Percentiles rank a stretch among this genome's conserved stretches.
Evolutionary conservation across 441 rosid species (phyloP).

Genomic region (Gossypium davidsonii): DNA sequence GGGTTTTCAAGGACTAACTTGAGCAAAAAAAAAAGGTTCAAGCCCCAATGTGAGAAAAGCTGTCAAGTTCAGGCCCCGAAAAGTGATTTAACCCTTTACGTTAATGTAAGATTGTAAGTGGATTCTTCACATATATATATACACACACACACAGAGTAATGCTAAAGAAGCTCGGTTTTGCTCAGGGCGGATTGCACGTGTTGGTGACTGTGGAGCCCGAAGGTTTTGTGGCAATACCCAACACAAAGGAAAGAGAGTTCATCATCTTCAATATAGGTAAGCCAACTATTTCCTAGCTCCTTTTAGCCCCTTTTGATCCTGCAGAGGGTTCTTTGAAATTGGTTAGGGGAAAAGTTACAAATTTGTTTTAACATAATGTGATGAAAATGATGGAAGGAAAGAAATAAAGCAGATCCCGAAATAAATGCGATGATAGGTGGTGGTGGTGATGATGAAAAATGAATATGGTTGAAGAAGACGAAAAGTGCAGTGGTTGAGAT

Average conservation of each 20-base stretch:
- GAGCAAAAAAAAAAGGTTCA: no score
- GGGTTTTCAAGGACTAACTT: no score
- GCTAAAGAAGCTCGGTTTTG: constrained; percentile 6
- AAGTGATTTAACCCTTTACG: no score
- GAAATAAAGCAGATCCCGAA: background rate
- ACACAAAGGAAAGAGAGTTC: constrained; percentile 43
- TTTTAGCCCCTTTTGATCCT: background rate
- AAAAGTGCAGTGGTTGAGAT: background rate
- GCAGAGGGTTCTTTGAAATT: background rate
- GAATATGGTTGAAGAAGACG: background rate
- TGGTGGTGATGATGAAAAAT: background rate
- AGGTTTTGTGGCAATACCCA: constrained; percentile 69
- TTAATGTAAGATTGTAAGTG: no score
- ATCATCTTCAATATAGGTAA: constrained; percentile 79
- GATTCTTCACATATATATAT: no score
- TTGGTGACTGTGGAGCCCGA: constrained; percentile 75
- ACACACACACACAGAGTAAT: background rate
- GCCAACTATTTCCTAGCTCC: background rate
- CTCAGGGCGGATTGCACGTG: constrained; percentile 47
- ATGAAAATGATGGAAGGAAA: background rate
- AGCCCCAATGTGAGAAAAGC: no score
- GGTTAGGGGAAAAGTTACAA: background rate
- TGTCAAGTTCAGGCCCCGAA: no score
- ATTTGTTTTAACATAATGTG: background rate
- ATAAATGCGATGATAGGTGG: background rate